A percentile compares a stretch with the other conserved stretches of the same genome.
Evolutionary conservation across 805 yeast genomes (phyloP).

Genomic region (Starmerella scarabaei): DNA sequence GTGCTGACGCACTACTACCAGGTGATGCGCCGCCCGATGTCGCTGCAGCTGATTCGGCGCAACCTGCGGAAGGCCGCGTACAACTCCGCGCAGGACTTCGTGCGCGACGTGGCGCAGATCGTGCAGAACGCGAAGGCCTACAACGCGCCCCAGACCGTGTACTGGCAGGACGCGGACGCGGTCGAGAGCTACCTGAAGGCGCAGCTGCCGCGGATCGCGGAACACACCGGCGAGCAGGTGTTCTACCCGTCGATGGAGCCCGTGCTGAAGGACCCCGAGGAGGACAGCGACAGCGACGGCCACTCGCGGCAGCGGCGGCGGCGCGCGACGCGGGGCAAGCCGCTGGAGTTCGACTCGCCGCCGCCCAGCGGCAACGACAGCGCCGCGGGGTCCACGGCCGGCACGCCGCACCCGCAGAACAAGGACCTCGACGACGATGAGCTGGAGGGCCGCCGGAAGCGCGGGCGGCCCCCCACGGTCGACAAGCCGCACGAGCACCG

Average conservation of each 20-base stretch:
- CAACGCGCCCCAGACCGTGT: slow-evolving; percentile 55
- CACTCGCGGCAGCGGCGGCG: slow-evolving; percentile 22
- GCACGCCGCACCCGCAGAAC: slow-evolving; percentile 17
- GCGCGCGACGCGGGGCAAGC: slow-evolving; percentile 16
- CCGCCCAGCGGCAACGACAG: slow-evolving; percentile 1
- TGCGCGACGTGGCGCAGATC: slow-evolving; percentile 68
- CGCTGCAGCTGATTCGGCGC: slow-evolving; percentile 54
- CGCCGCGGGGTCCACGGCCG: slow-evolving; percentile 1
- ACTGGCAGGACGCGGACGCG: slow-evolving; percentile 54
- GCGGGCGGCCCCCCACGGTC: slow-evolving; percentile 85
- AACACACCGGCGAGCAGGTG: slow-evolving; percentile 31
- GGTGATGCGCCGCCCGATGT: slow-evolving; percentile 65
- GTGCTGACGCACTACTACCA: slow-evolving; percentile 69
- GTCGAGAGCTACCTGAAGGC: slow-evolving; percentile 41
- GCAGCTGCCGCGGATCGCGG: slow-evolving; percentile 37
- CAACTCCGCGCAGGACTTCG: slow-evolving; percentile 49
- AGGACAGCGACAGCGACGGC: slow-evolving; percentile 21
- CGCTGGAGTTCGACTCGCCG: slow-evolving; percentile 6
- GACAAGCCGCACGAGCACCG: slow-evolving; percentile 87
- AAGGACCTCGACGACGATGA: slow-evolving; percentile 25
- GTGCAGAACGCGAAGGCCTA: slow-evolving; percentile 83
- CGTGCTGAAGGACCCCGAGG: slow-evolving; percentile 37
- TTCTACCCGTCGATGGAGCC: slow-evolving; percentile 57
- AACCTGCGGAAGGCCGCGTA: slow-evolving; percentile 44
- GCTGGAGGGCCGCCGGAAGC: slow-evolving; percentile 41